These are phyloP conservation scores for Alternaria panax DNA, from an alignment of 2,329 filamentous ascomycete genomes.

Conservation along the genomic window DNA sequence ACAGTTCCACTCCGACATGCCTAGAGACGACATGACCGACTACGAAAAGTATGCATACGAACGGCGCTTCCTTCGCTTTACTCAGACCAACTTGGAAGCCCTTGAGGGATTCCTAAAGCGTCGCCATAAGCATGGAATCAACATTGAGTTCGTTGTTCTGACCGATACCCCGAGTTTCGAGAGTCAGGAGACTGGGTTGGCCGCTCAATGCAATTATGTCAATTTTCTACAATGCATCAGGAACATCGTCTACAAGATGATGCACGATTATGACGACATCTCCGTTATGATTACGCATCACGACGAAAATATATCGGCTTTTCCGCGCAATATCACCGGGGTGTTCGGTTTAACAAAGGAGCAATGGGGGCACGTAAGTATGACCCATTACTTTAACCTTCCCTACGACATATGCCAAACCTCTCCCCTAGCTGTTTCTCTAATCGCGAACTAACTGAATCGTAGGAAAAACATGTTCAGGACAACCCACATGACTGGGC, in stretches of 20 bases:
- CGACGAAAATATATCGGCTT: constrained; percentile 21
- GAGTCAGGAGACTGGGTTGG: neutral
- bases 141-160: constrained; percentile 34
- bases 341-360: constrained; percentile 26
- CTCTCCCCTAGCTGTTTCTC: neutral
- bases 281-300: constrained; percentile 27
- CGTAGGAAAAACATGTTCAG: constrained; percentile 13
- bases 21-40: neutral
- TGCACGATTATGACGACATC: constrained; percentile 21
- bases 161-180: constrained; percentile 2
- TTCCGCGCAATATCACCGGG: constrained; percentile 25
- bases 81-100: neutral
- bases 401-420: neutral
- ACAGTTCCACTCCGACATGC: constrained; percentile 13
- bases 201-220: constrained; percentile 5
- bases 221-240: constrained; percentile 30
- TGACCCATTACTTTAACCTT: neutral
- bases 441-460: neutral
- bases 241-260: constrained; percentile 25
- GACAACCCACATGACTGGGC: neutral
- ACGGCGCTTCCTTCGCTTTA: constrained; percentile 12
- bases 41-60: constrained; percentile 14
- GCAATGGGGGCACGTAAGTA: constrained; percentile 31
- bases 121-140: constrained; percentile 4
- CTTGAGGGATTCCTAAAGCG: neutral